A percentile compares a stretch with the other conserved stretches of the same genome.
phyloP scores from a whole-genome alignment of 192 early-diverging fungal species.

The Coemansia sp. region DNA sequence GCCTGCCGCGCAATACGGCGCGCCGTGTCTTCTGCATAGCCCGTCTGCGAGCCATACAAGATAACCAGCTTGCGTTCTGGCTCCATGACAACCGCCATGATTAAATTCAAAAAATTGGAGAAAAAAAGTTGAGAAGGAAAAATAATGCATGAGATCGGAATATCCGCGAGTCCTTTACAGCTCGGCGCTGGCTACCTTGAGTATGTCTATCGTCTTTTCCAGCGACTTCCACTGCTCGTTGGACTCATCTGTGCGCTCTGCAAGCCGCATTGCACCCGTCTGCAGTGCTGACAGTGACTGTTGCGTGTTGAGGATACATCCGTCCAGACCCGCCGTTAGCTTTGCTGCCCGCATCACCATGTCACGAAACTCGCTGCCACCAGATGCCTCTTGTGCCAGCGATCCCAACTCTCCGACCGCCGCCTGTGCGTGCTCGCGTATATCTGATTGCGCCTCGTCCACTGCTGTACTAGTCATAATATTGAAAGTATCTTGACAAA shows the following conservation, averaged over 20 bases:
- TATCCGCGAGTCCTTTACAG: conserved; percentile 4
- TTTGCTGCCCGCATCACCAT: conserved; percentile 27
- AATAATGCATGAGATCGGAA: no score
- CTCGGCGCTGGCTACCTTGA: conserved; percentile 35
- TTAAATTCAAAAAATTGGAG: background rate
- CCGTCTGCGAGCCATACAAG: conserved; percentile 91
- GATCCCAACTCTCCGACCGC: conserved; percentile 26
- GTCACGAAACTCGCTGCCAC: conserved; percentile 44
- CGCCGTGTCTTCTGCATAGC: conserved; percentile 87
- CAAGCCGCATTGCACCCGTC: conserved; percentile 7
- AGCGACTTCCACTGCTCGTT: conserved; percentile 37
- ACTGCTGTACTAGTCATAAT: conserved; percentile 27
- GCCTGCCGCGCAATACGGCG: conserved; percentile 78
- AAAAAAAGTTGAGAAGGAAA: background rate
- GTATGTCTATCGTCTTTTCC: conserved; percentile 39
- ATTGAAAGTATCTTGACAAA: conserved; percentile 1
- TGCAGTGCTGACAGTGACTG: conserved; percentile 30
- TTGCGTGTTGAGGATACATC: conserved; percentile 34
- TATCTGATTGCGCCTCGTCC: conserved; percentile 35
- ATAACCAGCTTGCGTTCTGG: conserved; percentile 57
- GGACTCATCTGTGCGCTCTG: conserved; percentile 14
- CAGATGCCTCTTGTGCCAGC: conserved; percentile 40
- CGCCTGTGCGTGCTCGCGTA: conserved; percentile 45
- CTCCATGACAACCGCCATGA: background rate
- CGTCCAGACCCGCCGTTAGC: conserved; percentile 34